phyloP scores from a whole-genome alignment of 2,329 filamentous ascomycete species.

The Sclerotinia subarctica region DNA sequence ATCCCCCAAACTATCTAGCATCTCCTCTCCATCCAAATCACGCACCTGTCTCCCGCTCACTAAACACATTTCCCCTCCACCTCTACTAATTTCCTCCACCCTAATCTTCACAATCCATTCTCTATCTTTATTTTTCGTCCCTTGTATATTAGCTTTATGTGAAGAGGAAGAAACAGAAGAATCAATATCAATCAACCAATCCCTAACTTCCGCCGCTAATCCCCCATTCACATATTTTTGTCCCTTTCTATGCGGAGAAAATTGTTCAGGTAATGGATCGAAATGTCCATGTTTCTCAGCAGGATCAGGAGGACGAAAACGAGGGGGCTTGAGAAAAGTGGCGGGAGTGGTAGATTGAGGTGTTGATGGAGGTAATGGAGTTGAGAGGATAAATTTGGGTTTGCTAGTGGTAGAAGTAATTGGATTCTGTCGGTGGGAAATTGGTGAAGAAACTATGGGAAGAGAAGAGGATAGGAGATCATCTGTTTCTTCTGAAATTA shows the following conservation, averaged over 20 bases:
- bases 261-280: slow-evolving; percentile 48
- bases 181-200: slow-evolving; percentile 49
- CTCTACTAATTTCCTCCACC: slow-evolving; percentile 34
- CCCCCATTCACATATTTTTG: slow-evolving; percentile 49
- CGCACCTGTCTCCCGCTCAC: slow-evolving; percentile 33
- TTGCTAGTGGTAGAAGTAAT: slow-evolving; percentile 29
- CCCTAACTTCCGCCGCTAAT: slow-evolving; percentile 47
- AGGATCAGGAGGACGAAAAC: slow-evolving; percentile 36
- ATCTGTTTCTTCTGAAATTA: slow-evolving; percentile 15
- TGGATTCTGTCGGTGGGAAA: slow-evolving; percentile 24
- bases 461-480: slow-evolving; percentile 27
- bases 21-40: slow-evolving; percentile 18
- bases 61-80: slow-evolving; percentile 33
- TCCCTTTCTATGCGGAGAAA: slow-evolving; percentile 50
- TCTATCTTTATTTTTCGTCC: slow-evolving; percentile 25
- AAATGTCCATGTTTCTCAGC: slow-evolving; percentile 21
- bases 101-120: slow-evolving; percentile 35
- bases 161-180: slow-evolving; percentile 23
- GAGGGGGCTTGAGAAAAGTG: slow-evolving; percentile 37
- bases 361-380: slow-evolving; percentile 28
- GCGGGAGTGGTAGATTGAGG: slow-evolving; percentile 20
- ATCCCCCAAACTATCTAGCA: slow-evolving; percentile 25
- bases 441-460: slow-evolving; percentile 32
- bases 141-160: not conserved
- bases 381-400: slow-evolving; percentile 36